Conservation (phyloP, 768 basidiomycete species). For the Termitomyces sp. region DNA sequence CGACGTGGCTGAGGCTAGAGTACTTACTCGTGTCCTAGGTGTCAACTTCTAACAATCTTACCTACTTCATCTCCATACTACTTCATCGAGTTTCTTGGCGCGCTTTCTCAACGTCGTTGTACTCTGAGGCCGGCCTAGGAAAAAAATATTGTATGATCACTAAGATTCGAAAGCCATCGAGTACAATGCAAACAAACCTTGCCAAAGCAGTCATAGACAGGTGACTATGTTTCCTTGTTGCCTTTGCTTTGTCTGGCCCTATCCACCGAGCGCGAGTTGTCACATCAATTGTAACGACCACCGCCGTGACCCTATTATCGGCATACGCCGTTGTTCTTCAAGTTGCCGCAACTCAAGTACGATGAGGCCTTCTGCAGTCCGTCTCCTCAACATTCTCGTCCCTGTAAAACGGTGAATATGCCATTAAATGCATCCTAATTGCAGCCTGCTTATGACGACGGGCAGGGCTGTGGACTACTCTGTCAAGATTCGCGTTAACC, state of each 20-base stretch:
- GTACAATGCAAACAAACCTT: not conserved
- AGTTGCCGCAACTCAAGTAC: conserved; percentile 6
- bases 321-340: not conserved
- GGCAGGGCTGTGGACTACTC: conserved; percentile 91
- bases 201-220: not conserved
- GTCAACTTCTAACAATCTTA: no score
- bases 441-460: not conserved
- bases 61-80: no score
- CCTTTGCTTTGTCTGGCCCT: not conserved
- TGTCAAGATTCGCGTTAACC: conserved; percentile 96
- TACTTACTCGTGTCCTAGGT: no score
- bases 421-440: not conserved
- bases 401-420: conserved; percentile 78
- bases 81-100: no score
- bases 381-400: conserved; percentile 85
- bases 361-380: conserved; percentile 73
- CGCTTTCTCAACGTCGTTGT: no score
- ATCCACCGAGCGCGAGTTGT: not conserved
- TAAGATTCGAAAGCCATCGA: not conserved
- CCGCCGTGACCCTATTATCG: not conserved
- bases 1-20: no score
- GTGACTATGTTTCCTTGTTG: not conserved
- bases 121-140: no score
- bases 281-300: not conserved
- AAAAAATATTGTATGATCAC: no score